Conservation (phyloP, 2,329 filamentous ascomycete species). For the Trichoderma atrobrunneum region DNA sequence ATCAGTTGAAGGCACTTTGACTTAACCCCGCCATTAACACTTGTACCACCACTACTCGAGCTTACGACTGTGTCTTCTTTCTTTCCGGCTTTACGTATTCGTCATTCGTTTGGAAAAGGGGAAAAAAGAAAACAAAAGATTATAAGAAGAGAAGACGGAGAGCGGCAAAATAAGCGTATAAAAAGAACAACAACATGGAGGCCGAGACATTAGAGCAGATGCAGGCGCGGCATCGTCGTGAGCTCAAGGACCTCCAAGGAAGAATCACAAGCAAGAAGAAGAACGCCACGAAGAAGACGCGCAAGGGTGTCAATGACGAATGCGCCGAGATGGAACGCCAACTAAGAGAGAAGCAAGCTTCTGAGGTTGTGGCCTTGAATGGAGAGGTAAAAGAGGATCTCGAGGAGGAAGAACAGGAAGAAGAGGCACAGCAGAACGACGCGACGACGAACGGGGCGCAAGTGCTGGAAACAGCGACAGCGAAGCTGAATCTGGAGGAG, state of each 20-base stretch:
- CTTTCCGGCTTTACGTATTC: not conserved
- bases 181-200: slow-evolving; percentile 27
- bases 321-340: slow-evolving; percentile 68
- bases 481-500: slow-evolving; percentile 25
- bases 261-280: slow-evolving; percentile 95
- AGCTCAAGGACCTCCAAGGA: slow-evolving; percentile 80
- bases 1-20: not conserved
- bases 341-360: slow-evolving; percentile 63
- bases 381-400: slow-evolving; percentile 25
- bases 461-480: slow-evolving; percentile 22
- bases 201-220: slow-evolving; percentile 68
- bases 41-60: too few species aligned
- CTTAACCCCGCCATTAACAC: slow-evolving; percentile 9
- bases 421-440: slow-evolving; percentile 4
- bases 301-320: slow-evolving; percentile 71
- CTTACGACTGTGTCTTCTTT: not conserved
- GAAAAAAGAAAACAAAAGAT: not conserved
- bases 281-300: slow-evolving; percentile 84
- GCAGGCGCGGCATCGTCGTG: slow-evolving; percentile 78
- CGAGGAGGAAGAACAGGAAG: slow-evolving; percentile 3
- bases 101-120: not conserved
- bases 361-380: slow-evolving; percentile 51
- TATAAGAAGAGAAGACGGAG: not conserved
- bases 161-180: not conserved
- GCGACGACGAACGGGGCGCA: not conserved